Percentiles rank a stretch among this genome's conserved stretches.
Evolutionary conservation across 768 basidiomycete genomes (phyloP).

Genomic region (Trametes cingulata): DNA sequence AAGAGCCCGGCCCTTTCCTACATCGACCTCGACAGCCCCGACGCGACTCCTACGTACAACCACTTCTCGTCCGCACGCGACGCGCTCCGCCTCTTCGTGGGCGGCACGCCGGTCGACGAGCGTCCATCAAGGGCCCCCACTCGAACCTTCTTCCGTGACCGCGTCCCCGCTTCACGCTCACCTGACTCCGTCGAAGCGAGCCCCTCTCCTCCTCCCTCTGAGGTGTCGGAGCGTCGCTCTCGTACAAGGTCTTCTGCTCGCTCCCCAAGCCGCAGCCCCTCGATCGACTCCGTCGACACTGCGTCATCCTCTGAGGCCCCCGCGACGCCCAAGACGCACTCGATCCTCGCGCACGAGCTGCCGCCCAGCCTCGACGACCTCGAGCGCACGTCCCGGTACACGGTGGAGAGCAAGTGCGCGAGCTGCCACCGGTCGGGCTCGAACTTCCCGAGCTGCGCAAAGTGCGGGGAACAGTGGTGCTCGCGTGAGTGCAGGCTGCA

Average conservation of each 20-base stretch:
- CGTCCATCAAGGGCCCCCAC: slow-evolving; percentile 7
- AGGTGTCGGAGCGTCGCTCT: neutral
- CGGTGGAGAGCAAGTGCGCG: slow-evolving; percentile 28
- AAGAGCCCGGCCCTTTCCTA: slow-evolving; percentile 23
- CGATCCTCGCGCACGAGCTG: slow-evolving; percentile 19
- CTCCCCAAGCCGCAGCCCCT: slow-evolving; percentile 25
- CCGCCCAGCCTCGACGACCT: slow-evolving; percentile 29
- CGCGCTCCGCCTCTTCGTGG: slow-evolving; percentile 15
- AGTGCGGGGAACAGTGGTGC: slow-evolving; percentile 36
- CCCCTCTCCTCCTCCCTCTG: neutral
- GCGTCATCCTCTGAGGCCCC: slow-evolving; percentile 34
- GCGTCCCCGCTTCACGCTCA: slow-evolving; percentile 2
- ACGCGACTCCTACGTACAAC: slow-evolving; percentile 13
- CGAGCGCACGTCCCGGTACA: slow-evolving; percentile 31
- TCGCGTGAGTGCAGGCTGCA: slow-evolving; percentile 31
- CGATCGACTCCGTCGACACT: slow-evolving; percentile 30
- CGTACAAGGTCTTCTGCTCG: slow-evolving; percentile 7
- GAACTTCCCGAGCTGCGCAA: slow-evolving; percentile 36
- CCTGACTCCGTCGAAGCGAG: slow-evolving; percentile 9
- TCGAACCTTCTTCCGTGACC: slow-evolving; percentile 8
- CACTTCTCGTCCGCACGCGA: slow-evolving; percentile 18
- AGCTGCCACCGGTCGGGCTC: slow-evolving; percentile 31
- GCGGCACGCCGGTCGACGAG: slow-evolving; percentile 12
- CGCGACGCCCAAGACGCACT: slow-evolving; percentile 27
- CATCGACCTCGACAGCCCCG: slow-evolving; percentile 24